Conservation (phyloP, 129 eudicot genomes). For the Apium graveolens region DNA sequence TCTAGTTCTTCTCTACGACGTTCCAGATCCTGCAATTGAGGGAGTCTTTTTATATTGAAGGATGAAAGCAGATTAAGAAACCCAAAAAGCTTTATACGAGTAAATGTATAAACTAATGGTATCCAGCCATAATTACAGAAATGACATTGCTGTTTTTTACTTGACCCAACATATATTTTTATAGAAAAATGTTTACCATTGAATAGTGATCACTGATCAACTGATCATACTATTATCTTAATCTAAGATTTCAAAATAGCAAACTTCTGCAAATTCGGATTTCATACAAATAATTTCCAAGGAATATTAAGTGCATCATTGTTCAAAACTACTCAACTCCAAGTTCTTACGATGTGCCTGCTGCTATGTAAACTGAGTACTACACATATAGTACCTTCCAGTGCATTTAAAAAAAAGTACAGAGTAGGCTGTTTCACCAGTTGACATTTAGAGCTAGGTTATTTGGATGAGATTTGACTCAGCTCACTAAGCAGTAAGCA, state of each 20-base stretch:
- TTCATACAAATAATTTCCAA: background rate
- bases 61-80: background rate
- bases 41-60: background rate
- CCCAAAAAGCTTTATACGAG: background rate
- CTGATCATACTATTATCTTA: background rate
- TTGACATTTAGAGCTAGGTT: background rate
- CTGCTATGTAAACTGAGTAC: background rate
- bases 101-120: background rate
- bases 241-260: background rate
- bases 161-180: background rate
- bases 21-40: slow-evolving; percentile 60
- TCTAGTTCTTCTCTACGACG: slow-evolving; percentile 69
- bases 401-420: background rate
- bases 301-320: background rate
- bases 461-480: background rate
- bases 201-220: too few species aligned
- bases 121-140: background rate
- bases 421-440: background rate
- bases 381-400: background rate
- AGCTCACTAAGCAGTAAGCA: background rate
- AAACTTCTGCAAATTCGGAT: background rate
- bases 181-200: background rate
- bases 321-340: too few species aligned
- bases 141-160: background rate
- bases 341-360: background rate